Conservation (phyloP, 1,284 basidiomycete species). For the Inonotus obliquus region DNA sequence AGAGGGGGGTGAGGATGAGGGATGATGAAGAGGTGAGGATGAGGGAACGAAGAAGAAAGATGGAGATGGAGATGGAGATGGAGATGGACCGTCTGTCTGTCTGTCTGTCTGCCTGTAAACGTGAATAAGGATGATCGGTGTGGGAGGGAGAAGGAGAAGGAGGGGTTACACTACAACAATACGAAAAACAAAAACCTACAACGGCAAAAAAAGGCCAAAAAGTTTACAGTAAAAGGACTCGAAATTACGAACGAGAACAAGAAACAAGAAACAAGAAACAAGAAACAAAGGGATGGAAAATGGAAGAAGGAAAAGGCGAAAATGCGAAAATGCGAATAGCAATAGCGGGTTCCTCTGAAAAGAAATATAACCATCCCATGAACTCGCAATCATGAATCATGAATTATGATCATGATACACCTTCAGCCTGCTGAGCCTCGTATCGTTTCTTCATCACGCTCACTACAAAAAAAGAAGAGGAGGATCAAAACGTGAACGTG, state of each 20-base stretch:
- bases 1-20: too few species aligned
- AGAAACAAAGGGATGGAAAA: not conserved
- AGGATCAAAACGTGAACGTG: constrained; percentile 7
- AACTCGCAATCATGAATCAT: constrained; percentile 5
- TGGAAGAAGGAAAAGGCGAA: not conserved
- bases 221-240: not conserved
- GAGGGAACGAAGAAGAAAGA: too few species aligned
- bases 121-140: too few species aligned
- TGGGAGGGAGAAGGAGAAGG: too few species aligned
- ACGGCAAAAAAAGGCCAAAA: not conserved
- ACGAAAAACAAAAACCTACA: not conserved
- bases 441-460: constrained; percentile 67
- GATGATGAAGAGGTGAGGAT: too few species aligned
- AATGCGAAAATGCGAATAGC: not conserved
- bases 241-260: not conserved
- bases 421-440: constrained; percentile 21
- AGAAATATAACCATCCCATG: too few species aligned
- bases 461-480: constrained; percentile 39
- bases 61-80: too few species aligned
- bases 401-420: not conserved
- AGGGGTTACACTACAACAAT: too few species aligned
- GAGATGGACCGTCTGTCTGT: too few species aligned
- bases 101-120: too few species aligned
- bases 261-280: not conserved
- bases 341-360: too few species aligned